A percentile compares a stretch with the other conserved stretches of the same genome.
phyloP scores from a whole-genome alignment of 176 grass and related monocot genomes.

The Leersia perrieri region DNA sequence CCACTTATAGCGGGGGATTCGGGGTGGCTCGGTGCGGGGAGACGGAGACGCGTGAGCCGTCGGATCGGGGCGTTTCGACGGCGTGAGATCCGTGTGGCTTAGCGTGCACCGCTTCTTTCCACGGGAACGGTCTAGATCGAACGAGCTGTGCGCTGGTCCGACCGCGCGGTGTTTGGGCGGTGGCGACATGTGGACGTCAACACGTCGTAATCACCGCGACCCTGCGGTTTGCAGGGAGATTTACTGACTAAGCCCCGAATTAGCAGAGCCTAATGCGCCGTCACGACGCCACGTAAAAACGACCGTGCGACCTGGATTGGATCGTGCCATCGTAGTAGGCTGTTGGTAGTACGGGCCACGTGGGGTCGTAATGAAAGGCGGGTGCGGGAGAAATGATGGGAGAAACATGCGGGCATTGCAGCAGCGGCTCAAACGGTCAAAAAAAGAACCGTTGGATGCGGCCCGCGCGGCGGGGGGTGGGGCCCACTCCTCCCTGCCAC shows the following conservation, averaged over 20 bases:
- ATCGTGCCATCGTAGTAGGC: too few relatives aligned
- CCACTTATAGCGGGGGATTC: constrained; percentile 36
- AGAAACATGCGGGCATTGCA: not conserved
- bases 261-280: not conserved
- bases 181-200: constrained; percentile 4
- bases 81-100: not conserved
- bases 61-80: not conserved
- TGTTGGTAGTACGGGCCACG: not conserved
- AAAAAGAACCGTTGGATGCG: constrained; percentile 60
- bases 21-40: not conserved
- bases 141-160: not conserved
- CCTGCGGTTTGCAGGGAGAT: not conserved
- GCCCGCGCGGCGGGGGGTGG: not conserved
- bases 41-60: not conserved
- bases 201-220: not conserved
- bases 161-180: constrained; percentile 33
- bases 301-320: not conserved
- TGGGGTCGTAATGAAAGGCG: not conserved
- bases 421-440: constrained; percentile 60
- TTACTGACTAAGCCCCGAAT: not conserved
- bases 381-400: not conserved
- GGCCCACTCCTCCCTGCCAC: not conserved
- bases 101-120: not conserved
- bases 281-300: not conserved
- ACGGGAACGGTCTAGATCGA: constrained; percentile 4